phyloP scores from a whole-genome alignment of 805 yeast species.

The Pichia eremophila region DNA sequence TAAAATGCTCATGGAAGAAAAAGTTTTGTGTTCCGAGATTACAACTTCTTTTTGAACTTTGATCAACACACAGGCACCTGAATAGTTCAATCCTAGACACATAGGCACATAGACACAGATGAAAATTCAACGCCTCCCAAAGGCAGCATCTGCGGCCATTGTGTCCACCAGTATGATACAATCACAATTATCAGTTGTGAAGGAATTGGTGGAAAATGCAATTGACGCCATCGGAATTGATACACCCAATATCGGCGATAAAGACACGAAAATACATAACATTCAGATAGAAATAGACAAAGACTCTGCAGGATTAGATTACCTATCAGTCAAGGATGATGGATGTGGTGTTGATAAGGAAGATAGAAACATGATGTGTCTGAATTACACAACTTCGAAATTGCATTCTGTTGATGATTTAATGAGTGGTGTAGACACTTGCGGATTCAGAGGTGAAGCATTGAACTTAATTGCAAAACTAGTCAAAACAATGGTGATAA shows the following conservation, averaged over 20 bases:
- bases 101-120: background rate
- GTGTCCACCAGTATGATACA: constrained; percentile 25
- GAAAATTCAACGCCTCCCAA: constrained; percentile 10
- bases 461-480: constrained; percentile 29
- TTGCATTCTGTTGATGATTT: constrained; percentile 24
- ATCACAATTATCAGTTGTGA: constrained; percentile 29
- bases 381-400: constrained; percentile 36
- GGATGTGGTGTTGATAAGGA: constrained; percentile 29
- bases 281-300: constrained; percentile 31
- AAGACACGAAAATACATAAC: constrained; percentile 6
- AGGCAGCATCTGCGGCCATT: constrained; percentile 15
- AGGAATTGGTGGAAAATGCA: constrained; percentile 34
- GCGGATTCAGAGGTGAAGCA: constrained; percentile 47
- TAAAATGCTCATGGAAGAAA: no score
- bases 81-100: no score
- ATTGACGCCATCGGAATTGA: constrained; percentile 25
- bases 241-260: background rate
- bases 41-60: no score
- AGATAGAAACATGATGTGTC: constrained; percentile 29
- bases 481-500: constrained; percentile 23
- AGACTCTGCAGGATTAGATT: constrained; percentile 27
- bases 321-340: constrained; percentile 29
- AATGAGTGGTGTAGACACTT: constrained; percentile 19
- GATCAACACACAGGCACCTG: no score
- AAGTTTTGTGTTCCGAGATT: no score